These are phyloP conservation scores for Plasmodium cynomolgi DNA, from an alignment of 169 alveolate genomes.

Conservation along the genomic window DNA sequence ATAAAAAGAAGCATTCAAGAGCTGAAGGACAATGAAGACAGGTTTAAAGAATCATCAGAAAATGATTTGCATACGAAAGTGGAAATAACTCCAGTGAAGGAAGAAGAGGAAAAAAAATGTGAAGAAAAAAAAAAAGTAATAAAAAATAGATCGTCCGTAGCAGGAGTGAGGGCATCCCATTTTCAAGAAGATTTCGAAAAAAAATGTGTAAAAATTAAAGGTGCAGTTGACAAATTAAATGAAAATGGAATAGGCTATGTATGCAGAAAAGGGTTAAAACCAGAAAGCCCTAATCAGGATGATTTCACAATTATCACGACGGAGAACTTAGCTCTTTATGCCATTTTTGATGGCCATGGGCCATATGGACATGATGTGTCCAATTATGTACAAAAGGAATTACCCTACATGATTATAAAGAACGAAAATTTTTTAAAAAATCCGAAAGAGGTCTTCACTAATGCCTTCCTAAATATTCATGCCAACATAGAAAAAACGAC, in stretches of 20 bases:
- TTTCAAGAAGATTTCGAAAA: constrained; percentile 76
- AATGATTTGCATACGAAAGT: background rate
- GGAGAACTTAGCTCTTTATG: constrained; percentile 83
- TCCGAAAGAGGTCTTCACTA: constrained; percentile 70
- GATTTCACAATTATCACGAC: constrained; percentile 82
- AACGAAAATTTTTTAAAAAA: constrained; percentile 63
- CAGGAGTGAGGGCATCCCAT: constrained; percentile 75
- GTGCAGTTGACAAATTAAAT: constrained; percentile 52
- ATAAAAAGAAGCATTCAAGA: constrained; percentile 67
- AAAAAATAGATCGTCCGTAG: constrained; percentile 68
- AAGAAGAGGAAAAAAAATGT: constrained; percentile 1
- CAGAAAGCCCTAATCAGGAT: constrained; percentile 92
- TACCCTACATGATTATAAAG: constrained; percentile 79
- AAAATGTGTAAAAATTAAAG: constrained; percentile 73
- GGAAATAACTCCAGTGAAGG: background rate
- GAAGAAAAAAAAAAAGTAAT: constrained; percentile 21
- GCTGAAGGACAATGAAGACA: constrained; percentile 44
- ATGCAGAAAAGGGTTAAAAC: constrained; percentile 90
- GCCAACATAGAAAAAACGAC: constrained; percentile 51
- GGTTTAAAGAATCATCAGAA: constrained; percentile 71
- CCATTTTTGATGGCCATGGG: constrained; percentile 94
- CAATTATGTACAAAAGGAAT: constrained; percentile 82
- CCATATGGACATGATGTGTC: constrained; percentile 92
- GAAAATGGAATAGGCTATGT: constrained; percentile 86
- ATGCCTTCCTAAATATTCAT: constrained; percentile 62